phyloP scores from a whole-genome alignment of 1,284 basidiomycete genomes.

The Pseudozyma flocculosa region DNA sequence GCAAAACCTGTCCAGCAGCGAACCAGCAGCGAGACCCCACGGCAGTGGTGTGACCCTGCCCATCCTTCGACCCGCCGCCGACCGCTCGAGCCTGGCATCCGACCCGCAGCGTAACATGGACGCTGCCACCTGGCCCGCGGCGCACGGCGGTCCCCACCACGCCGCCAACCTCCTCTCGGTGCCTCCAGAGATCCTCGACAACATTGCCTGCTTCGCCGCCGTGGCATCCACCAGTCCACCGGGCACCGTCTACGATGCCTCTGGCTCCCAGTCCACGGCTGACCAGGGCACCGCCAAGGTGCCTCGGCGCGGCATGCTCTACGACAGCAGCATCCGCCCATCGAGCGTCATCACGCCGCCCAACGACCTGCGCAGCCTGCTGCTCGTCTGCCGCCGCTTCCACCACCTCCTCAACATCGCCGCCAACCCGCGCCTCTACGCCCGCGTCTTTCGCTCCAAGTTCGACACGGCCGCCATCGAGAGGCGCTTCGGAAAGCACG shows the following conservation, averaged over 20 bases:
- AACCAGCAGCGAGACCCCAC: no score
- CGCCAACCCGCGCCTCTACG: constrained; percentile 46
- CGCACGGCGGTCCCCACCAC: no score
- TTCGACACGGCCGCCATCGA: constrained; percentile 48
- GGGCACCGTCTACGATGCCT: neutral
- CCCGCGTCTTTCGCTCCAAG: constrained; percentile 43
- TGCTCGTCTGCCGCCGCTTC: constrained; percentile 35
- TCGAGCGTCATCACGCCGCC: constrained; percentile 35
- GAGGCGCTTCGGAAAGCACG: constrained; percentile 33
- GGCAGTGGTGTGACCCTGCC: no score
- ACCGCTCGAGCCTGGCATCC: no score
- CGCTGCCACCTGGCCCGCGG: no score
- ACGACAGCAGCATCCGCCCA: constrained; percentile 12
- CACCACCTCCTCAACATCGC: constrained; percentile 32
- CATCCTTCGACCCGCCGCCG: no score
- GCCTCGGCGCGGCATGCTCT: constrained; percentile 5
- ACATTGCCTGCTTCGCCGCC: constrained; percentile 37
- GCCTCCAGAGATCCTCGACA: constrained; percentile 44
- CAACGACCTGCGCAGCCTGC: constrained; percentile 29
- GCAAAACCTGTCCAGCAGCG: no score
- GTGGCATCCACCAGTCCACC: constrained; percentile 18
- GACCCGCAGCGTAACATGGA: no score
- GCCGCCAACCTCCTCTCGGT: constrained; percentile 14
- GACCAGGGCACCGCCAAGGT: no score
- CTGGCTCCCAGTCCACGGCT: no score